phyloP scores from a whole-genome alignment of 352 stramenopile genomes.

The Pythium volutum region DNA sequence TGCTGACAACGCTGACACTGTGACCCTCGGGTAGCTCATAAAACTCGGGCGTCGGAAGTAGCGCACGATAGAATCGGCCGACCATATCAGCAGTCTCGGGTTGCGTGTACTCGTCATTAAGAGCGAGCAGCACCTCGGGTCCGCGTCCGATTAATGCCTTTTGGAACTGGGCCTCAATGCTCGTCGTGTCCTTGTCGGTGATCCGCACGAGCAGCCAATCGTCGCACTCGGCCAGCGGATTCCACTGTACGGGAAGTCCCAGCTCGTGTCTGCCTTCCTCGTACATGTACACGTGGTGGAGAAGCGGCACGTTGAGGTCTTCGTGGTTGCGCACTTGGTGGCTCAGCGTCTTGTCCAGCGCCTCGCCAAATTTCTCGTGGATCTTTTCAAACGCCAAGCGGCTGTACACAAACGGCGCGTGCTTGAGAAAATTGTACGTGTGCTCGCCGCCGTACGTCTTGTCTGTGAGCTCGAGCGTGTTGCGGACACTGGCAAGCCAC shows the following conservation, averaged over 20 bases:
- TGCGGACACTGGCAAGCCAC: constrained; percentile 76
- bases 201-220: constrained; percentile 79
- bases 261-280: constrained; percentile 62
- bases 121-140: constrained; percentile 56
- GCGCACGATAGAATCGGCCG: constrained; percentile 49
- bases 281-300: constrained; percentile 87
- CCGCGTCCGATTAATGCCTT: constrained; percentile 45
- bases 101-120: constrained; percentile 80
- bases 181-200: constrained; percentile 46
- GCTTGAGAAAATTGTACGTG: constrained; percentile 85
- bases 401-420: constrained; percentile 83
- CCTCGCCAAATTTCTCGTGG: constrained; percentile 58
- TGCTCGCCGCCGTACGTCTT: constrained; percentile 78
- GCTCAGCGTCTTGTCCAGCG: constrained; percentile 49
- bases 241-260: constrained; percentile 63
- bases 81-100: constrained; percentile 53
- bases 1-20: constrained; percentile 53
- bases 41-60: constrained; percentile 48
- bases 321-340: constrained; percentile 64
- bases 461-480: constrained; percentile 69
- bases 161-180: constrained; percentile 31
- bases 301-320: constrained; percentile 78
- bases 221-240: constrained; percentile 64
- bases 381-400: constrained; percentile 68
- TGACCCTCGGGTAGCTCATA: constrained; percentile 65